Conservation (phyloP, 257 asterid genomes). For the Nicotiana sylvestris region DNA sequence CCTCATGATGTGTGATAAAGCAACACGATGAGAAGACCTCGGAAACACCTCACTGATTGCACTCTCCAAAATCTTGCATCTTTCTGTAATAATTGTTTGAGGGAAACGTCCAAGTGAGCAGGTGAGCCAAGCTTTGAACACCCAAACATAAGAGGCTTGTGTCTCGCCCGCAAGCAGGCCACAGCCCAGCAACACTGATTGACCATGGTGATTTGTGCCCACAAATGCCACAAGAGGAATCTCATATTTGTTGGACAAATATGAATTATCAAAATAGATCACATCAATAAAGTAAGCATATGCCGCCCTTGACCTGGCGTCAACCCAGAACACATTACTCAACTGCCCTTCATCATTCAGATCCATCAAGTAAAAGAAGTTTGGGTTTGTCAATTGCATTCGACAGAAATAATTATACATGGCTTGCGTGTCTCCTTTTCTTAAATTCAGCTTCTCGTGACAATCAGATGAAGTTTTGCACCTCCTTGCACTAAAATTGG, state of each 20-base stretch:
- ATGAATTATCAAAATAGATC: constrained; percentile 56
- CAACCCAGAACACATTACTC: constrained; percentile 56
- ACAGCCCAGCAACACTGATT: constrained; percentile 71
- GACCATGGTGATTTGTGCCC: constrained; percentile 79
- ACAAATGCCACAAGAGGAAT: constrained; percentile 67
- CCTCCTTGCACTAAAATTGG: constrained; percentile 35
- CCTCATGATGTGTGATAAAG: constrained; percentile 60
- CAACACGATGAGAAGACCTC: constrained; percentile 53
- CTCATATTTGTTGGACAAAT: constrained; percentile 66
- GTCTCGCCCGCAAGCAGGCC: constrained; percentile 70
- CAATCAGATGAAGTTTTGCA: constrained; percentile 25
- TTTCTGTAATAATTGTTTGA: constrained; percentile 62
- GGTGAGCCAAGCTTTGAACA: constrained; percentile 56
- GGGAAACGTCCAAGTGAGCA: constrained; percentile 49
- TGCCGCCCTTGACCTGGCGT: constrained; percentile 54
- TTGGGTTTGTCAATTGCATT: constrained; percentile 55
- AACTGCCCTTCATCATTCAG: constrained; percentile 50
- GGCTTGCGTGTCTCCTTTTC: constrained; percentile 55
- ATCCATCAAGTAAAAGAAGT: constrained; percentile 54
- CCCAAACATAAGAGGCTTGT: constrained; percentile 54
- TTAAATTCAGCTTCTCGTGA: constrained; percentile 39
- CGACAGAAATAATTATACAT: constrained; percentile 55
- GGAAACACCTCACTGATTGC: constrained; percentile 63
- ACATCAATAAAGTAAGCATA: constrained; percentile 62
- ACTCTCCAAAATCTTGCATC: constrained; percentile 62